Evolutionary conservation across 2,329 filamentous ascomycete genomes (phyloP).

Genomic region (Apiospora phragmitis): DNA sequence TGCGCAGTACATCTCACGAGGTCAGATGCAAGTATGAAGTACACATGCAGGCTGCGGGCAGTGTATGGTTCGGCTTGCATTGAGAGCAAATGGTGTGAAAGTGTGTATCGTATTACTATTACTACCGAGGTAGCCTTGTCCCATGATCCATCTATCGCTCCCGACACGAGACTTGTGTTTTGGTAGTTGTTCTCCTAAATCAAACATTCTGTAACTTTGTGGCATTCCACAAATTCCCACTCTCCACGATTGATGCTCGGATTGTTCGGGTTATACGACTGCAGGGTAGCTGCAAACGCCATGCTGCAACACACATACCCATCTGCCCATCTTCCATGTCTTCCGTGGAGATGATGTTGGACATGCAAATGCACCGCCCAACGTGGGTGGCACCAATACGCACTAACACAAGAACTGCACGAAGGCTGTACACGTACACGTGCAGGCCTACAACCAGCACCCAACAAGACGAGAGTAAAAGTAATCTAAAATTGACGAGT

Average conservation of each 20-base stretch:
- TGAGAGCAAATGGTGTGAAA: not conserved
- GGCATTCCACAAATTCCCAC: not conserved
- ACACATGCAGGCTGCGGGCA: not conserved
- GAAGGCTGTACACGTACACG: not conserved
- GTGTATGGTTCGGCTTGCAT: too few relatives aligned
- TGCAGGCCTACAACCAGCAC: not conserved
- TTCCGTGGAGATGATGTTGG: not conserved
- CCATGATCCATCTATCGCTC: not conserved
- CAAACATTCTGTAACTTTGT: not conserved
- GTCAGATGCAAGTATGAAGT: not conserved
- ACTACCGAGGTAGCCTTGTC: not conserved
- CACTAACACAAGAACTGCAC: not conserved
- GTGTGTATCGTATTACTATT: not conserved
- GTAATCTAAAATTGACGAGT: too few relatives aligned
- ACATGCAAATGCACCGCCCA: not conserved
- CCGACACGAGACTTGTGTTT: conserved; percentile 4
- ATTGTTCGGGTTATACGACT: not conserved
- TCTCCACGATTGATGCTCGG: not conserved
- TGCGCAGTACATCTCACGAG: not conserved
- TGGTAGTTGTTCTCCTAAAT: not conserved
- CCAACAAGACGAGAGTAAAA: too few relatives aligned
- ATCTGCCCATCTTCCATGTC: not conserved
- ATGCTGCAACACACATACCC: not conserved
- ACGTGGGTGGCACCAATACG: not conserved
- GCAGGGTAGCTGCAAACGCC: not conserved